These are phyloP conservation scores for Oxalis stricta DNA, from an alignment of 441 rosid species.

Conservation along the genomic window DNA sequence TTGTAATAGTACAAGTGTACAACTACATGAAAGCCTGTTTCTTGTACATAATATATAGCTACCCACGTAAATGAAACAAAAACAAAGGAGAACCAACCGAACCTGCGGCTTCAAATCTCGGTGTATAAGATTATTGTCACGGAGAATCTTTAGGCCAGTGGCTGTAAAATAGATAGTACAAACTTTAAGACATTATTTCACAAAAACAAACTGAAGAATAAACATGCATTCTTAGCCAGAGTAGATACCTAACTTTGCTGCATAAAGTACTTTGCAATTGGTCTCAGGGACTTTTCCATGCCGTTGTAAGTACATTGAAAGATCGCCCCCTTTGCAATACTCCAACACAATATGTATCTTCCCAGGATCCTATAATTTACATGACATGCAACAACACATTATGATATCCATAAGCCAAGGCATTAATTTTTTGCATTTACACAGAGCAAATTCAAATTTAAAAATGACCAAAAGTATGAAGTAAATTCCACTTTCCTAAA, in stretches of 20 bases:
- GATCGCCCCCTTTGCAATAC: slow-evolving; percentile 90
- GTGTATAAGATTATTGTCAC: slow-evolving; percentile 87
- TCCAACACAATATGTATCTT: slow-evolving; percentile 77
- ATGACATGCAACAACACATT: not conserved
- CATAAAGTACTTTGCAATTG: slow-evolving; percentile 82
- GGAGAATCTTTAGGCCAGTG: slow-evolving; percentile 74
- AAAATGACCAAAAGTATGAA: too few species aligned
- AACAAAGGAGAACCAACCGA: slow-evolving; percentile 12
- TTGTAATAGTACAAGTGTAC: too few species aligned
- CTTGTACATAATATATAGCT: too few species aligned
- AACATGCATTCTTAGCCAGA: not conserved
- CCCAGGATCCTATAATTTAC: slow-evolving; percentile 50
- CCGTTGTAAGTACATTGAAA: slow-evolving; percentile 68
- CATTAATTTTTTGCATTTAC: not conserved
- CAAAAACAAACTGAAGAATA: not conserved
- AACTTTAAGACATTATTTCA: slow-evolving; percentile 5
- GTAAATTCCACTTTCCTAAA: too few species aligned
- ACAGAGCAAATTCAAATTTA: too few species aligned
- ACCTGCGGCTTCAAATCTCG: slow-evolving; percentile 99
- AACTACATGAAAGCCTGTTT: too few species aligned
- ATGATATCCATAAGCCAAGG: not conserved
- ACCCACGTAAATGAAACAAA: too few species aligned
- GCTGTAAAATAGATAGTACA: slow-evolving; percentile 36
- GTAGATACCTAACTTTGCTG: slow-evolving; percentile 69
- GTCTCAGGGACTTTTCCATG: slow-evolving; percentile 65